A percentile compares a stretch with the other conserved stretches of the same genome.
Evolutionary conservation across 192 early-diverging fungal species (phyloP).

Genomic region (Linnemannia hyalina): DNA sequence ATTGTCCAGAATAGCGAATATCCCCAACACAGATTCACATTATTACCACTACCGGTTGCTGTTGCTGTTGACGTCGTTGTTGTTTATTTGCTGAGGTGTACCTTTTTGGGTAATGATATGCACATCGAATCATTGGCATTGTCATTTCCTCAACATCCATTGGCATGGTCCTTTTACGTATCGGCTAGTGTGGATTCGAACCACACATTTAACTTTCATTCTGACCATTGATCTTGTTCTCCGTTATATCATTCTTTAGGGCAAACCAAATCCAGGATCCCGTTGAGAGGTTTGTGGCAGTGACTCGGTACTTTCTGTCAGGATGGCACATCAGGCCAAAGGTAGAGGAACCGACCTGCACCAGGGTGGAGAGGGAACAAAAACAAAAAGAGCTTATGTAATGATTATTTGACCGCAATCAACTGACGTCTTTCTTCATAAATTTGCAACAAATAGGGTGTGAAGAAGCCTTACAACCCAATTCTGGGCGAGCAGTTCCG

Average conservation of each 20-base stretch:
- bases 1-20: not conserved
- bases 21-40: not conserved
- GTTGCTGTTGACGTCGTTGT: not conserved
- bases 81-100: not conserved
- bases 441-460: constrained; percentile 66
- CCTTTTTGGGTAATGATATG: not conserved
- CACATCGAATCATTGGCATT: not conserved
- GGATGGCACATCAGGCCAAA: constrained; percentile 95
- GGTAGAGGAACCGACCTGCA: constrained; percentile 56
- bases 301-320: constrained; percentile 88
- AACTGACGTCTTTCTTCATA: not conserved
- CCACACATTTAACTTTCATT: not conserved
- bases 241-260: constrained; percentile 56
- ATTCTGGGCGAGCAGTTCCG: constrained; percentile 93
- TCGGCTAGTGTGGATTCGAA: constrained; percentile 18
- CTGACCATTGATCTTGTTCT: not conserved
- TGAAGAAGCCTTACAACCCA: constrained; percentile 97
- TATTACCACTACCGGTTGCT: not conserved
- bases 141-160: not conserved
- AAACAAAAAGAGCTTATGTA: not conserved
- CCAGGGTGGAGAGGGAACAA: not conserved
- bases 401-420: not conserved
- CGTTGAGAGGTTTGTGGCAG: constrained; percentile 81
- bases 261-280: constrained; percentile 78
- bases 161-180: not conserved